phyloP scores from a whole-genome alignment of 768 basidiomycete species.

The Lactarius hengduanensis region DNA sequence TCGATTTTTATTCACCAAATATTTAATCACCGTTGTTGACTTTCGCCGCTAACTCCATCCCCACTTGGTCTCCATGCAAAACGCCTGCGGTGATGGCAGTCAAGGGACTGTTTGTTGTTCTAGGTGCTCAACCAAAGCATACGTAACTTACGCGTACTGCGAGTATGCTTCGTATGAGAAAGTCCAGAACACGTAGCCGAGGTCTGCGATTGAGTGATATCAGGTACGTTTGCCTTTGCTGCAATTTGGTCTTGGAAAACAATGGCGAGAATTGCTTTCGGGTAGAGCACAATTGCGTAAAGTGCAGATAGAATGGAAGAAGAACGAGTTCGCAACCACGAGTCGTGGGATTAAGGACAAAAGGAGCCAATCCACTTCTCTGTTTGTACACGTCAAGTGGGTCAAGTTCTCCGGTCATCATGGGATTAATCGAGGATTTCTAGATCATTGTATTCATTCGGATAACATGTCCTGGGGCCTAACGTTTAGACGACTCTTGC shows the following conservation, averaged over 20 bases:
- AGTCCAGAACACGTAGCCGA: constrained; percentile 1
- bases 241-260: neutral
- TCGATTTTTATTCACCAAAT: neutral
- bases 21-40: constrained; percentile 1
- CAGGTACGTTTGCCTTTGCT: constrained; percentile 1
- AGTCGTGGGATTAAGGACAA: neutral
- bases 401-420: constrained; percentile 5
- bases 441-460: neutral
- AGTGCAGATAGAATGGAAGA: neutral
- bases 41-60: neutral
- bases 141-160: neutral
- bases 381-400: constrained; percentile 14
- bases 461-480: neutral
- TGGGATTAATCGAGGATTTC: neutral
- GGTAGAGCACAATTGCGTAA: neutral
- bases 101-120: neutral
- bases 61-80: neutral
- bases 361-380: neutral
- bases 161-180: neutral
- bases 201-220: neutral
- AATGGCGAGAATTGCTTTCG: neutral
- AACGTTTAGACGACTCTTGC: neutral
- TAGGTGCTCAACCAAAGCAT: neutral
- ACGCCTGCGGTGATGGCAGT: neutral
- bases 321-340: neutral